Base-by-base conservation (phyloP, 2,329 filamentous ascomycete species). In the Calonectria pauciramosa region DNA sequence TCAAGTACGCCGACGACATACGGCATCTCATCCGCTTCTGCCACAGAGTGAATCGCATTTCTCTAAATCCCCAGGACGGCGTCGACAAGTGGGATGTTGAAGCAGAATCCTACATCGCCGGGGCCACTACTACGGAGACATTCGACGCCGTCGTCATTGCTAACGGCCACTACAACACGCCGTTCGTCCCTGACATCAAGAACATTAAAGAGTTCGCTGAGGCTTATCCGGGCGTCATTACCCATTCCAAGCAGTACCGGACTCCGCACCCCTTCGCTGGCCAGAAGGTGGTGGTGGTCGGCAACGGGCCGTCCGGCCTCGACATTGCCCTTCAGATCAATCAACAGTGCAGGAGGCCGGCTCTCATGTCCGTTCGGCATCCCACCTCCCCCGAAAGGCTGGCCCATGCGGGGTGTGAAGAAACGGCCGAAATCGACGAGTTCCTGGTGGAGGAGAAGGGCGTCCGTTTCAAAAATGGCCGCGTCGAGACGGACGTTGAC, bases 311-410 rank as follows among this genome's bases (percentile, higher is more conserved):
- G 0, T 98, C 95, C 0, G 96, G 95, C 0, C 86, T 95, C 20
- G 96, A 99, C 81, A 95, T 99, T 79, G 93, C 93, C 20, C 86
- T 89, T 2, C 96, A 98, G 82, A 94, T 98, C 79, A 90, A 89
- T 65, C 82, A 86, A 8, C 88, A 92, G 44, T 92, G 91, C 81
- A 85, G 87, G 75, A 85, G 85, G 2, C 93, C 92, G 14, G 85
- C 97, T 1, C 85, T 96, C n/a, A 84, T 93, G 76, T 95, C 88
- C 86, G 94, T 86, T 80, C 91, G 84, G 83, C 90, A 86, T 84
- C 87, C 81, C 80, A 88, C 89, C 2, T 80, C 86, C 4, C 82
- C 86, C 1, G 87, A 88, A 23, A 86, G 86, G 64, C 84, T 91
- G 18, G 83, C 79, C 10, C 87, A 88, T 69, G 84, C 83, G 6